These are phyloP conservation scores for Lasiodiplodia theobromae DNA, from an alignment of 2,329 filamentous ascomycete genomes.

Conservation along the genomic window DNA sequence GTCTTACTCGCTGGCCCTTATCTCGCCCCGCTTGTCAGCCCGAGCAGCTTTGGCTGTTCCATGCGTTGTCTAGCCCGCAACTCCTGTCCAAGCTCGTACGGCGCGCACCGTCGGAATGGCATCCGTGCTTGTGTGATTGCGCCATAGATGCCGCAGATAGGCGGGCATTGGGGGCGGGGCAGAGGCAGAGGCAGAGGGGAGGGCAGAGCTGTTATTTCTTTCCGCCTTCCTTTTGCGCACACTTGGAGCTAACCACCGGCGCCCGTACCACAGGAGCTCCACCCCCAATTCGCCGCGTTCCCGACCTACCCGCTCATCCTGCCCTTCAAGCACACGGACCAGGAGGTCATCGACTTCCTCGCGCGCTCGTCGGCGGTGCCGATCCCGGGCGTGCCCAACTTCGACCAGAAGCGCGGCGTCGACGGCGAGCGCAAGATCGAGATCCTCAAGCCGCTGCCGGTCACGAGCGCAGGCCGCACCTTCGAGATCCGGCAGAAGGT, in stretches of 20 bases:
- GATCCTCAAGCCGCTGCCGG: conserved; percentile 77
- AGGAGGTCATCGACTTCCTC: conserved; percentile 87
- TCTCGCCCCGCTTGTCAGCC: background rate
- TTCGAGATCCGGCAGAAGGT: conserved; percentile 82
- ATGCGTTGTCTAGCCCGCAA: background rate
- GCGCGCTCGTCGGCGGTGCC: conserved; percentile 70
- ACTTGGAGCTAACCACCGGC: background rate
- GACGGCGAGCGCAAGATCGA: conserved; percentile 84
- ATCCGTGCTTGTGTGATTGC: background rate
- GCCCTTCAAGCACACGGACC: conserved; percentile 76
- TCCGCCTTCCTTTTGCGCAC: background rate
- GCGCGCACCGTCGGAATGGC: background rate
- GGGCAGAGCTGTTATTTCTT: background rate
- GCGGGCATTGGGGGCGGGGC: background rate
- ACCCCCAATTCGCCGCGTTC: conserved; percentile 86
- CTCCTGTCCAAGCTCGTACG: background rate
- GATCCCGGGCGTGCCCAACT: conserved; percentile 78
- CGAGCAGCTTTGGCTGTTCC: background rate
- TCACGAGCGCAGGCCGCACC: conserved; percentile 67
- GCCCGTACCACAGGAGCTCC: conserved; percentile 70
- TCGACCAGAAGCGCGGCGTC: conserved; percentile 76
- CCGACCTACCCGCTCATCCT: conserved; percentile 87
- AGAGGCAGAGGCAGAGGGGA: background rate
- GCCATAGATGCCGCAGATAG: background rate
- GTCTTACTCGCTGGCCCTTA: background rate